Conservation (phyloP, 768 basidiomycete genomes). For the Mycena amicta region DNA sequence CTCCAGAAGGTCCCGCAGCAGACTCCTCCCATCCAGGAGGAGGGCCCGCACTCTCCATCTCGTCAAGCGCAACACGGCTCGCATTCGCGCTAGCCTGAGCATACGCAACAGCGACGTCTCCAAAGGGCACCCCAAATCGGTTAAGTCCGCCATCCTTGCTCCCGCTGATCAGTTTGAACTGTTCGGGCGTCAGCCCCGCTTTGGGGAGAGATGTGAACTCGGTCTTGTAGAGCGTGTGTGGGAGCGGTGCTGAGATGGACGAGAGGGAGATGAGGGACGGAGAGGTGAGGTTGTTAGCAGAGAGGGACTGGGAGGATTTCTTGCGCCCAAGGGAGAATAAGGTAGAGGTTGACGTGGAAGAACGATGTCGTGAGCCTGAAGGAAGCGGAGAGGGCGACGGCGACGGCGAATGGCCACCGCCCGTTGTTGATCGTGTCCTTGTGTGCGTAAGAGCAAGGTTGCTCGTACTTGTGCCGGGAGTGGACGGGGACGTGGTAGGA, state of each 20-base stretch:
- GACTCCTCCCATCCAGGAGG: slow-evolving; percentile 20
- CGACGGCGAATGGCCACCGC: neutral
- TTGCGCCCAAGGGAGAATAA: slow-evolving; percentile 56
- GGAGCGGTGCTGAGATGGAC: slow-evolving; percentile 75
- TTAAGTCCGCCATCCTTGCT: slow-evolving; percentile 61
- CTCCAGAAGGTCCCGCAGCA: neutral
- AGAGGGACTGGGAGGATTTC: slow-evolving; percentile 43
- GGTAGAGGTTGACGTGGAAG: slow-evolving; percentile 41
- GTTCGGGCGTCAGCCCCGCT: slow-evolving; percentile 62
- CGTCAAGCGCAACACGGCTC: slow-evolving; percentile 13
- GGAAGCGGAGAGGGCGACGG: slow-evolving; percentile 31
- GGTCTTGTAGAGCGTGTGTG: slow-evolving; percentile 71
- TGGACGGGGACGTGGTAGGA: neutral
- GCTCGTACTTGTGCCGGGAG: neutral
- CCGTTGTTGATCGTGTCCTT: slow-evolving; percentile 26
- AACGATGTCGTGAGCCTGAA: slow-evolving; percentile 37
- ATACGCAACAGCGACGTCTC: slow-evolving; percentile 69
- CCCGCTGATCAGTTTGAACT: slow-evolving; percentile 64
- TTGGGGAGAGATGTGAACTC: slow-evolving; percentile 67
- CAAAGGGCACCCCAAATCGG: slow-evolving; percentile 77
- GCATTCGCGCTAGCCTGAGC: slow-evolving; percentile 31
- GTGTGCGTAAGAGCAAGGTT: slow-evolving; percentile 14
- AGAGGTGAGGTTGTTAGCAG: slow-evolving; percentile 52
- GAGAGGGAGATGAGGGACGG: slow-evolving; percentile 72
- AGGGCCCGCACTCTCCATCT: slow-evolving; percentile 7